These are phyloP conservation scores for Papiliotrema terrestris DNA, from an alignment of 1,284 basidiomycete species.

Conservation along the genomic window DNA sequence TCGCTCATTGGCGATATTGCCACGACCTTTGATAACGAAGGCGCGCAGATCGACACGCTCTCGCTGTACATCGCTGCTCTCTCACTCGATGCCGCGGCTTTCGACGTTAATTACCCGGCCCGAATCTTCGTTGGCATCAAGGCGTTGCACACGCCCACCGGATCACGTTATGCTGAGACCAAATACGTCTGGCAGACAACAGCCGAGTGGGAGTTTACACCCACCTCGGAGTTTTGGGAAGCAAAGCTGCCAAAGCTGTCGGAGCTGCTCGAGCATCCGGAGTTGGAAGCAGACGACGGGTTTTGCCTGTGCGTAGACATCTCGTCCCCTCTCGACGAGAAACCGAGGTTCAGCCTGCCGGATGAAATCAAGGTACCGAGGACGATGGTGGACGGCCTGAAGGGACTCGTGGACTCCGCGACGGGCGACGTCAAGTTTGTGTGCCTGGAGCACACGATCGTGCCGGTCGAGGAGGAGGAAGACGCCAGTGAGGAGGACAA, in stretches of 20 bases:
- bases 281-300: conserved; percentile 61
- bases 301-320: conserved; percentile 62
- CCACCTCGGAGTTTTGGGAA: conserved; percentile 69
- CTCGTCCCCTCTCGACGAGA: conserved; percentile 62
- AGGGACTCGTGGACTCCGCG: conserved; percentile 43
- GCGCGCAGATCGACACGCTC: conserved; percentile 41
- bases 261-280: conserved; percentile 58
- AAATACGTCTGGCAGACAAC: conserved; percentile 69
- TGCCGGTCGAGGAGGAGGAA: neutral
- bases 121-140: conserved; percentile 72
- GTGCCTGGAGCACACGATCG: conserved; percentile 60
- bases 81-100: conserved; percentile 49
- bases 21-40: conserved; percentile 10
- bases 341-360: conserved; percentile 60
- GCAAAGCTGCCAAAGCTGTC: conserved; percentile 64
- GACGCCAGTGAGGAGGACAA: neutral
- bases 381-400: conserved; percentile 59
- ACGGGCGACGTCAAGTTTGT: conserved; percentile 63
- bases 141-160: conserved; percentile 59
- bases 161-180: conserved; percentile 62
- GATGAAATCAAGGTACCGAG: conserved; percentile 32
- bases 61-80: conserved; percentile 66
- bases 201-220: conserved; percentile 64
- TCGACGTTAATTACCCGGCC: conserved; percentile 59
- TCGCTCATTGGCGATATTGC: conserved; percentile 22